A percentile compares a stretch with the other conserved stretches of the same genome.
These are phyloP conservation scores for Metarhizium anisopliae DNA, from an alignment of 2,329 filamentous ascomycete genomes.

Conservation along the genomic window DNA sequence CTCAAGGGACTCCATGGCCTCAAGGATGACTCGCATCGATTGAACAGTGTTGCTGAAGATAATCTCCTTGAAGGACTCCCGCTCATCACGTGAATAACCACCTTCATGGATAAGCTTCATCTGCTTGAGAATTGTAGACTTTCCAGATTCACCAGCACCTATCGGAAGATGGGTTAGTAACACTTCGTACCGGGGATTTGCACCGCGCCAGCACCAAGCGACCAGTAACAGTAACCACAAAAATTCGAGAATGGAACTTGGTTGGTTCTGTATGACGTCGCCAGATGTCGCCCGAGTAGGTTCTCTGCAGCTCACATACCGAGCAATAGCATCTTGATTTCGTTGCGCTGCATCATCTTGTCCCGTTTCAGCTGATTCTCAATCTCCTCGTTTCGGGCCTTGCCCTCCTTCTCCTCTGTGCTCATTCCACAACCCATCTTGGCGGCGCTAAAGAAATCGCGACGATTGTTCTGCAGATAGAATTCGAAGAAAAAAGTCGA, in stretches of 20 bases:
- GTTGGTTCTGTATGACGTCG: background rate
- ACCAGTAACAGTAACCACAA: background rate
- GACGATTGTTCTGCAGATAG: background rate
- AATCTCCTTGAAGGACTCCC: slow-evolving; percentile 62
- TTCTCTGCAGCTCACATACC: slow-evolving; percentile 44
- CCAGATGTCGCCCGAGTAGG: background rate
- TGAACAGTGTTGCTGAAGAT: slow-evolving; percentile 64
- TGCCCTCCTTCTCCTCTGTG: slow-evolving; percentile 99
- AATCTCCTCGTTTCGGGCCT: slow-evolving; percentile 99
- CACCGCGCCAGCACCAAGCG: background rate
- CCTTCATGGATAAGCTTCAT: slow-evolving; percentile 99
- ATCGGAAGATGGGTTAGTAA: slow-evolving; percentile 4
- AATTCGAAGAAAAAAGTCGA: background rate
- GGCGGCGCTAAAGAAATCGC: slow-evolving; percentile 28
- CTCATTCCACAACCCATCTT: slow-evolving; percentile 99
- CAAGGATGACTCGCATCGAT: slow-evolving; percentile 60
- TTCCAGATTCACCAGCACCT: slow-evolving; percentile 93
- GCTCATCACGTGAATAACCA: slow-evolving; percentile 87
- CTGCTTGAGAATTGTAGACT: slow-evolving; percentile 19
- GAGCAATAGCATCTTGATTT: slow-evolving; percentile 99
- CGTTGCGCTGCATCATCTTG: slow-evolving; percentile 97
- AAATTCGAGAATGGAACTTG: background rate
- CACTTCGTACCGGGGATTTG: background rate
- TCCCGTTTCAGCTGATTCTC: slow-evolving; percentile 98
- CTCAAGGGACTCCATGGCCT: slow-evolving; percentile 61